These are phyloP conservation scores for Rhizophora mangle DNA, from an alignment of 345 rosid genomes.

Conservation along the genomic window DNA sequence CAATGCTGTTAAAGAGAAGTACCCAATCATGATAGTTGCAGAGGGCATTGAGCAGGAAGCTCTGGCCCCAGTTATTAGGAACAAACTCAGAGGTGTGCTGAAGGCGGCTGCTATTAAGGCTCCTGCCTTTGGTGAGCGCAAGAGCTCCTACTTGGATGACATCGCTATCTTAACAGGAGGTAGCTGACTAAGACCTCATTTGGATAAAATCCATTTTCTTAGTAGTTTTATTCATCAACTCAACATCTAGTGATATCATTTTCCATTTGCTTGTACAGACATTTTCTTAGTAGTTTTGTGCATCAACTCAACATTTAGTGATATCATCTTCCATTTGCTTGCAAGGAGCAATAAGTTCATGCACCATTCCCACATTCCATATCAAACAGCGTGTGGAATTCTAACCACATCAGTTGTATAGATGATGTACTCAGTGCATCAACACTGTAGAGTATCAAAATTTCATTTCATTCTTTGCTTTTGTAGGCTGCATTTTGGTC, in stretches of 20 bases:
- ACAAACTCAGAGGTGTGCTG: constrained; percentile 74
- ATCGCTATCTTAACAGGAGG: constrained; percentile 93
- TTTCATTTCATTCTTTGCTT: background rate
- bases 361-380: no score
- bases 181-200: constrained; percentile 22
- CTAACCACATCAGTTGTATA: no score
- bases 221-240: background rate
- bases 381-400: no score
- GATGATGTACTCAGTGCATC: no score
- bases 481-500: background rate
- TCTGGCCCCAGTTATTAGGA: constrained; percentile 74
- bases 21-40: constrained; percentile 71
- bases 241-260: no score
- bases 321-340: no score
- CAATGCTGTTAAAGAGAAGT: constrained; percentile 78
- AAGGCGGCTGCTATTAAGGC: constrained; percentile 86
- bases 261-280: no score
- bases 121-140: constrained; percentile 86
- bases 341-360: no score
- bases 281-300: background rate
- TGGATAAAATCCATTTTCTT: background rate
- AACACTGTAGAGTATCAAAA: no score
- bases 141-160: constrained; percentile 88
- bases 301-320: no score
- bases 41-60: constrained; percentile 79